These are phyloP conservation scores for Rhizopus sp. DNA, from an alignment of 371 early-diverging fungal genomes.

Conservation along the genomic window DNA sequence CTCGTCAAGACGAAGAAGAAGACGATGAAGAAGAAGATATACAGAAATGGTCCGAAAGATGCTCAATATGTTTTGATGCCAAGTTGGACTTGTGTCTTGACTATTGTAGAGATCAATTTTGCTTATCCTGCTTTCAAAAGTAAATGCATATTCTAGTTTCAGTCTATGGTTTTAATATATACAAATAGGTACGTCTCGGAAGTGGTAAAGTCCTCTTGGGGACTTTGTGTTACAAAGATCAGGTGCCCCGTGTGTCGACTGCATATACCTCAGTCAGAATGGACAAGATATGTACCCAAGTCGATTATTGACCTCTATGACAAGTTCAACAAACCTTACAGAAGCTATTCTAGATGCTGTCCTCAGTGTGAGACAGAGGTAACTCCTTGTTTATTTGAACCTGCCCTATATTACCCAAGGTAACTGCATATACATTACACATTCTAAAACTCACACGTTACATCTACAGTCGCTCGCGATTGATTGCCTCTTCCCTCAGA, in stretches of 20 bases:
- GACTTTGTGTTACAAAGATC: constrained; percentile 64
- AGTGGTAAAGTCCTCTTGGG: constrained; percentile 71
- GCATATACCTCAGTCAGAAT: constrained; percentile 57
- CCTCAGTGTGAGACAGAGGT: constrained; percentile 62
- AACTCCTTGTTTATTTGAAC: constrained; percentile 31
- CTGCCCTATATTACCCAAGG: constrained; percentile 4
- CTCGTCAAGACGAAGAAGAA: background rate
- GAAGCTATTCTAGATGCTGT: constrained; percentile 64
- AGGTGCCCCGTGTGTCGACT: constrained; percentile 63
- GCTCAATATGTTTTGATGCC: constrained; percentile 72
- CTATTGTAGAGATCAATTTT: constrained; percentile 68
- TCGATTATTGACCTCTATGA: constrained; percentile 52
- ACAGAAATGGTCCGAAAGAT: constrained; percentile 62
- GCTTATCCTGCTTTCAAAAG: constrained; percentile 65
- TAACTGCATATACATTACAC: background rate
- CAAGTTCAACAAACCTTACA: constrained; percentile 65
- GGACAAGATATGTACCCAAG: constrained; percentile 54
- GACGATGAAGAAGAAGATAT: constrained; percentile 36
- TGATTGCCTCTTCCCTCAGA: background rate
- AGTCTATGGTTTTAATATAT: constrained; percentile 2
- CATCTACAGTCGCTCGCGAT: background rate
- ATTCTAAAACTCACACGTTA: background rate
- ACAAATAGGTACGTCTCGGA: constrained; percentile 61
- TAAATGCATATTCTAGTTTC: constrained; percentile 15
- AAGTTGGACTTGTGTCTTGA: constrained; percentile 66